A percentile compares a stretch with the other conserved stretches of the same genome.
Evolutionary conservation across 73 alveolate genomes (phyloP).

Genomic region (Tetrahymena elliotti): DNA sequence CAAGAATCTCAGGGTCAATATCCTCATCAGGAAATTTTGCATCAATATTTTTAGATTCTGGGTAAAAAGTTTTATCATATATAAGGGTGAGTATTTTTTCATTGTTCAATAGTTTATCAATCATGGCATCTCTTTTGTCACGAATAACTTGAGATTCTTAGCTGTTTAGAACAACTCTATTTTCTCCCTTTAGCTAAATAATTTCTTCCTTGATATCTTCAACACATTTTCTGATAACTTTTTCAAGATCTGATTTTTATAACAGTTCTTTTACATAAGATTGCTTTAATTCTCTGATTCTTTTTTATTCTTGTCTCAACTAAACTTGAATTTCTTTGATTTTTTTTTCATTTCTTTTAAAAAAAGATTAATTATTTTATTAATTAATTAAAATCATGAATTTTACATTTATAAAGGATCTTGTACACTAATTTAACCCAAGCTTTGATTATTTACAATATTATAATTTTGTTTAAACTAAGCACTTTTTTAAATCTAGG

Average conservation of each 20-base stretch:
- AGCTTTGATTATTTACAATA: background rate
- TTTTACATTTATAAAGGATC: background rate
- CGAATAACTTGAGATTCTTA: background rate
- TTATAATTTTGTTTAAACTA: background rate
- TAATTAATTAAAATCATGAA: background rate
- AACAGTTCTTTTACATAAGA: constrained; percentile 58
- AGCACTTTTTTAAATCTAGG: constrained; percentile 5
- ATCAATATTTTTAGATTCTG: constrained; percentile 2
- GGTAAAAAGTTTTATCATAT: constrained; percentile 39
- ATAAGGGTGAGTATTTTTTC: constrained; percentile 29
- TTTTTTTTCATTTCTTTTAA: constrained; percentile 24
- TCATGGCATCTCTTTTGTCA: constrained; percentile 36
- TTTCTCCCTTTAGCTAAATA: constrained; percentile 22
- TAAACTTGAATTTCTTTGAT: constrained; percentile 10
- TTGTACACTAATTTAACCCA: background rate
- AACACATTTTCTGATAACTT: constrained; percentile 55
- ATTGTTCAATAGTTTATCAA: constrained; percentile 16
- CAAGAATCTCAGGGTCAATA: background rate
- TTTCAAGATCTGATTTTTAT: constrained; percentile 52
- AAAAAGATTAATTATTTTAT: background rate
- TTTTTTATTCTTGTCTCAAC: constrained; percentile 46
- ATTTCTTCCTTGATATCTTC: constrained; percentile 78
- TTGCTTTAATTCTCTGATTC: constrained; percentile 46
- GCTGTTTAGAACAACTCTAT: constrained; percentile 11
- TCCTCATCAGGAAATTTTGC: background rate